Conservation (phyloP, 106 monocot species). For the Apostasia ramifera region DNA sequence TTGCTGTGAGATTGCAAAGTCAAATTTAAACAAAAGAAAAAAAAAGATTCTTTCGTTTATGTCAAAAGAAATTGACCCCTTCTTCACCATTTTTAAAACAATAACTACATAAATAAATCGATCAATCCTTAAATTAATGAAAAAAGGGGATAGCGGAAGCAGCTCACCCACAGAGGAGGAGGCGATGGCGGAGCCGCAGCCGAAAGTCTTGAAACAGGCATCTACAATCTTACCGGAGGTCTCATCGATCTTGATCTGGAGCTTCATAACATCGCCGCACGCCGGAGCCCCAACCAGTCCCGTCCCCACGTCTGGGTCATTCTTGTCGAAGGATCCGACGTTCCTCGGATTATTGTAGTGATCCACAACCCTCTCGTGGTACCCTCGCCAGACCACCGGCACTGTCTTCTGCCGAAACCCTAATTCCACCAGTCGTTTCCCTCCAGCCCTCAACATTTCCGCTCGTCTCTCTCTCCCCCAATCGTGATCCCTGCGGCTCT, state of each 20-base stretch:
- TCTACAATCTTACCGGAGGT: constrained; percentile 64
- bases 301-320: constrained; percentile 68
- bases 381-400: constrained; percentile 11
- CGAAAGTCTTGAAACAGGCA: constrained; percentile 89
- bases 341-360: constrained; percentile 85
- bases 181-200: constrained; percentile 86
- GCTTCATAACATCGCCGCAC: constrained; percentile 89
- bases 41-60: no score
- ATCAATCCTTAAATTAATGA: not conserved
- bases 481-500: no score
- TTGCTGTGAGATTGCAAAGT: no score
- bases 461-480: no score
- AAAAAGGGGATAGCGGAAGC: not conserved
- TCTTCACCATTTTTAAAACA: no score
- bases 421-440: constrained; percentile 6
- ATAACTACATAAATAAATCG: no score
- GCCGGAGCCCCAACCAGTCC: constrained; percentile 82
- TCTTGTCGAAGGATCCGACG: constrained; percentile 88
- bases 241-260: constrained; percentile 84
- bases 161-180: constrained; percentile 71
- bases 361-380: constrained; percentile 89
- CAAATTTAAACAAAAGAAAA: no score
- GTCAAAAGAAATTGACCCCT: no score
- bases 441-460: constrained; percentile 6
- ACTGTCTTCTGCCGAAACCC: constrained; percentile 9